Evolutionary conservation across 352 stramenopile genomes (phyloP).

Genomic region (Phytophthora europaea): DNA sequence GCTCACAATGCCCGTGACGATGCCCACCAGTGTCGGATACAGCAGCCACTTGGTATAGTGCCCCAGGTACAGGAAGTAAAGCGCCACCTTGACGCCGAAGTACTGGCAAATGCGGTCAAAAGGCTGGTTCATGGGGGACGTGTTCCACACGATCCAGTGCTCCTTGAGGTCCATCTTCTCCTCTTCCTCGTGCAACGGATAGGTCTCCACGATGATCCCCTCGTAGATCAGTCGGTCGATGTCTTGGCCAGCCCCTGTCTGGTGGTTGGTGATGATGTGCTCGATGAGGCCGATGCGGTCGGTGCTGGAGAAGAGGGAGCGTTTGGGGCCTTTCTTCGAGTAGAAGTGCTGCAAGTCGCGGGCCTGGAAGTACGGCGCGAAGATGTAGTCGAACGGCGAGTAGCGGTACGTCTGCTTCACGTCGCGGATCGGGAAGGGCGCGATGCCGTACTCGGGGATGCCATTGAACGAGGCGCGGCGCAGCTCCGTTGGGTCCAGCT

Average conservation of each 20-base stretch:
- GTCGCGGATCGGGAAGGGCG: slow-evolving; percentile 84
- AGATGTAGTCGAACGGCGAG: slow-evolving; percentile 88
- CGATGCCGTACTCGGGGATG: slow-evolving; percentile 77
- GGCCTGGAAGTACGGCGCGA: slow-evolving; percentile 81
- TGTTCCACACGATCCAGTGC: slow-evolving; percentile 79
- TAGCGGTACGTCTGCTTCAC: slow-evolving; percentile 83
- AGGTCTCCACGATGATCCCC: slow-evolving; percentile 79
- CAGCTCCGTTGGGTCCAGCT: slow-evolving; percentile 74
- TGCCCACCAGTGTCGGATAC: slow-evolving; percentile 93
- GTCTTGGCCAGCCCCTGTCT: slow-evolving; percentile 70
- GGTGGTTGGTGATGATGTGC: slow-evolving; percentile 85
- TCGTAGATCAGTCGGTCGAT: slow-evolving; percentile 85
- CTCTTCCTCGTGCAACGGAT: slow-evolving; percentile 80
- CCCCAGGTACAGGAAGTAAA: slow-evolving; percentile 98
- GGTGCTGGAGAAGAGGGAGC: slow-evolving; percentile 80
- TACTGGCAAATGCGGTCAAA: slow-evolving; percentile 88
- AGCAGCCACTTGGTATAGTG: slow-evolving; percentile 97
- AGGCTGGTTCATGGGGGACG: slow-evolving; percentile 79
- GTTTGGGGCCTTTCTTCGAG: slow-evolving; percentile 61
- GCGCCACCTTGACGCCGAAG: slow-evolving; percentile 94
- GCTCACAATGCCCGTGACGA: slow-evolving; percentile 89
- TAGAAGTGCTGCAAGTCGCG: slow-evolving; percentile 78
- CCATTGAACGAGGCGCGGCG: slow-evolving; percentile 72
- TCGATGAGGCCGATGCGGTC: slow-evolving; percentile 86
- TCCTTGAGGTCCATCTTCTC: slow-evolving; percentile 68